Percentiles rank a stretch among this genome's conserved stretches.
Conservation (phyloP, 2,329 filamentous ascomycete genomes). For the Pyrenophora tritici-repentis region DNA sequence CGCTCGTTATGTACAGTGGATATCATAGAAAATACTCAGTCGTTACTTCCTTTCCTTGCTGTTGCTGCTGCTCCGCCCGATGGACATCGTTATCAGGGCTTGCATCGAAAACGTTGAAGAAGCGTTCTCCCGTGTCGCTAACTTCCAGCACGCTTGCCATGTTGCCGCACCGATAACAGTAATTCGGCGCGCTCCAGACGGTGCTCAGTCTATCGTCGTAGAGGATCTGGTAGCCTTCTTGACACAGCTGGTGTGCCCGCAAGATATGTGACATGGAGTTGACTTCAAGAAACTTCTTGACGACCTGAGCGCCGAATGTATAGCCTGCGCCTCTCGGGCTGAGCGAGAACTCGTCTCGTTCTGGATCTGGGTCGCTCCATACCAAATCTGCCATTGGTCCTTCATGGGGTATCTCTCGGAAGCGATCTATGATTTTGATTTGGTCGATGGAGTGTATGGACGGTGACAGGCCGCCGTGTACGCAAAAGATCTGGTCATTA, state of each 20-base stretch:
- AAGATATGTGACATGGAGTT: slow-evolving; percentile 98
- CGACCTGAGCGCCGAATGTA: slow-evolving; percentile 95
- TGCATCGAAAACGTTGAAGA: slow-evolving; percentile 97
- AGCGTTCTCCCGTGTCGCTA: slow-evolving; percentile 87
- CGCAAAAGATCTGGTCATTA: slow-evolving; percentile 98
- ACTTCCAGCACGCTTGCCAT: slow-evolving; percentile 97
- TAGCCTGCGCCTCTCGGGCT: slow-evolving; percentile 94
- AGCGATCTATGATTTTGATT: slow-evolving; percentile 99
- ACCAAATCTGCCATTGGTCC: slow-evolving; percentile 99
- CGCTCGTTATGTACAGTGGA: slow-evolving; percentile 24
- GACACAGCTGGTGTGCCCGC: slow-evolving; percentile 96
- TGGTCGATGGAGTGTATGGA: slow-evolving; percentile 98
- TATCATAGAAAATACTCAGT: slow-evolving; percentile 71
- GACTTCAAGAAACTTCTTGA: slow-evolving; percentile 96
- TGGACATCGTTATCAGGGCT: slow-evolving; percentile 94
- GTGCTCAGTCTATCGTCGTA: slow-evolving; percentile 95
- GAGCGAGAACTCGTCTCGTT: slow-evolving; percentile 94
- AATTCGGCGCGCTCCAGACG: slow-evolving; percentile 82
- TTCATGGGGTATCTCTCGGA: slow-evolving; percentile 97
- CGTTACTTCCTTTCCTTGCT: slow-evolving; percentile 72
- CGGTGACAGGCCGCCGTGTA: slow-evolving; percentile 76
- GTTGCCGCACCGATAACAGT: slow-evolving; percentile 94
- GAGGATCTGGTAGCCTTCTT: slow-evolving; percentile 95
- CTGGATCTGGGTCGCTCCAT: slow-evolving; percentile 97
- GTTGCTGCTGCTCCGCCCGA: slow-evolving; percentile 77